Evolutionary conservation across 2,329 filamentous ascomycete species (phyloP), one percentile per base, ranked within the genome.

Genomic region (Sporothrix schenckii): DNA sequence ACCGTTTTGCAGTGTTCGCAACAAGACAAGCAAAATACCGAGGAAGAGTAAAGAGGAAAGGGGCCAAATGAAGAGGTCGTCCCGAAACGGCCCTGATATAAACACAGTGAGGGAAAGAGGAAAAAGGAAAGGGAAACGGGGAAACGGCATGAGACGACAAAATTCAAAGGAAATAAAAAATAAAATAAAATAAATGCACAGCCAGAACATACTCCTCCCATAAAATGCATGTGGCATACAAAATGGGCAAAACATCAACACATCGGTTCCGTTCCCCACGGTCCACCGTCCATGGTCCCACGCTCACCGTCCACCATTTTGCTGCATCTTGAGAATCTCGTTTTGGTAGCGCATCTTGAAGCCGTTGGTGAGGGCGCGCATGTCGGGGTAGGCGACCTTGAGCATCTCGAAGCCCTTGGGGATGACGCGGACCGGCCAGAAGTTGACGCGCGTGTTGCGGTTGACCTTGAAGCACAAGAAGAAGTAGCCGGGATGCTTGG

Each of bases 381-480:
- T 97, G 77, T 98, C 94, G 0, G 95, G 94, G 78, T 99, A 99
- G 68, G 91, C 88, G 75, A 92, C 91, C 75, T 91, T 92, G 81
- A 93, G 89, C 76, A 99, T 86, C 82, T 98, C 93, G 78, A 94
- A 99, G 5, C 92, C 95, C 76, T 96, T 92, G 2, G 95, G 95
- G 21, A 98, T 91, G 50, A 97, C 90, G 76, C 95, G 94, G 74
- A 99, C 92, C 5, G 89, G 88, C 90, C 94, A 94, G 61, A 88
- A 89, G 73, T 91, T 89, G 68, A 94, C 88, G 58, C 84, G 86
- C 2, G 92, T 91, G 65, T 86, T 84, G 75, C 90, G 87, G 72
- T 92, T 94, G 30, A 93, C 92, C 83, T 98, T 98, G 88, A 97
- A 99, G 83, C 93, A 97, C 53, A 99, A 87, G 83, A 89, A 91